Evolutionary conservation across 2,329 filamentous ascomycete genomes (phyloP).

Genomic region (Calonectria multiphialidica): DNA sequence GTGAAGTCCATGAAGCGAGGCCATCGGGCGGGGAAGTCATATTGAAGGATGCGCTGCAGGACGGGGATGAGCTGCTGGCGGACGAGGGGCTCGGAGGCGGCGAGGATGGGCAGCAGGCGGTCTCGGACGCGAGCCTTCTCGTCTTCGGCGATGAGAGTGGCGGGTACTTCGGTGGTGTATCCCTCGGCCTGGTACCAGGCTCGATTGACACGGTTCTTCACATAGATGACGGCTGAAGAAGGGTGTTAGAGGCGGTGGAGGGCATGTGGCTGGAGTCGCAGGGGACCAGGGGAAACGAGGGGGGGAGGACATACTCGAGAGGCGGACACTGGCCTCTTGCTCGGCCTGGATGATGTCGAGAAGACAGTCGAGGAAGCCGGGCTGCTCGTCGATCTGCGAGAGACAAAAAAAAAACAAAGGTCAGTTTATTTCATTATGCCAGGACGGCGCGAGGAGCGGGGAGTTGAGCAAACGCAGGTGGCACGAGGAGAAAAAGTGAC

Average conservation of each 20-base stretch:
- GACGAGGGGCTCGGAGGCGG: constrained; percentile 81
- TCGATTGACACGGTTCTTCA: constrained; percentile 96
- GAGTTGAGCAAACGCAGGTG: constrained; percentile 26
- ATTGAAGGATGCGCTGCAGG: constrained; percentile 94
- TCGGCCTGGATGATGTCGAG: constrained; percentile 92
- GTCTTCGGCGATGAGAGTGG: constrained; percentile 82
- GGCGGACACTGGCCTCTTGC: constrained; percentile 84
- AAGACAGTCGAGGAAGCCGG: constrained; percentile 91
- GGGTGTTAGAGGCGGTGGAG: constrained; percentile 29
- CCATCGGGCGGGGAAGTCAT: constrained; percentile 95
- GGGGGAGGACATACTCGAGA: constrained; percentile 79
- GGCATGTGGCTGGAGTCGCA: constrained; percentile 40
- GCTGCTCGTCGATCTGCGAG: constrained; percentile 85
- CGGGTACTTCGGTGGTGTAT: constrained; percentile 68
- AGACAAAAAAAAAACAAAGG: constrained; percentile 22
- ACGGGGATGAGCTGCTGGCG: constrained; percentile 94
- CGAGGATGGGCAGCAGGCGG: constrained; percentile 89
- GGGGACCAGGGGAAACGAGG: constrained; percentile 28
- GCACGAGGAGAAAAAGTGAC: constrained; percentile 11
- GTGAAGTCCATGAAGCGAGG: constrained; percentile 95
- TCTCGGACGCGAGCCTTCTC: constrained; percentile 91
- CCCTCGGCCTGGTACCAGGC: constrained; percentile 88
- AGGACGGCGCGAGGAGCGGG: constrained; percentile 30
- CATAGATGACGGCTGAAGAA: constrained; percentile 86
- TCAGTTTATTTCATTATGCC: constrained; percentile 29